Percentiles rank a stretch among this genome's conserved stretches.
Evolutionary conservation across 2,329 filamentous ascomycete genomes (phyloP).

Genomic region (Hymenoscyphus scutula): DNA sequence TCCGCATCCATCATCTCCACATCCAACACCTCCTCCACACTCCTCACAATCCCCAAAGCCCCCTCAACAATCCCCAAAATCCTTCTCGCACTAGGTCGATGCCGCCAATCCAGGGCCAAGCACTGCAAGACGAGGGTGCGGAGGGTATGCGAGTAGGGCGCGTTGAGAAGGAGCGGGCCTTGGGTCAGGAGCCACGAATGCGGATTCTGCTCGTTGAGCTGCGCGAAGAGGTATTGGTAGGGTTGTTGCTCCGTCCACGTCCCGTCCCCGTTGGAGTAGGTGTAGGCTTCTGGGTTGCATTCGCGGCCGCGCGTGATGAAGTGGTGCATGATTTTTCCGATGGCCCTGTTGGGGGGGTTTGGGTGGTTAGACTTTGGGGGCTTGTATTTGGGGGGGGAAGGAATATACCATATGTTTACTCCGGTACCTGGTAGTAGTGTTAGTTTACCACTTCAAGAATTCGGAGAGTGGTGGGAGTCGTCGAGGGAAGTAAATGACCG

Average conservation of each 20-base stretch:
- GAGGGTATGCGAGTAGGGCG: not conserved
- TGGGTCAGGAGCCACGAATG: not conserved
- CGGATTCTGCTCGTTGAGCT: not conserved
- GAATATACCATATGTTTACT: not conserved
- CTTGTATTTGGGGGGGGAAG: not conserved
- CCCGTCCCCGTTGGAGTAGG: too few species aligned
- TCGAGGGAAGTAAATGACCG: too few species aligned
- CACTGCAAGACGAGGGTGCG: not conserved
- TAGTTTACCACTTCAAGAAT: too few species aligned
- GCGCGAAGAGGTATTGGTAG: not conserved
- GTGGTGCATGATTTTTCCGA: constrained; percentile 2
- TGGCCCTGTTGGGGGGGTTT: not conserved
- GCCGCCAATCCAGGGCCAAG: not conserved
- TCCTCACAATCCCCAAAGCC: not conserved
- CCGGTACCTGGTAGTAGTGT: not conserved
- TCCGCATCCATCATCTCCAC: not conserved
- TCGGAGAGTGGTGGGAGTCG: too few species aligned
- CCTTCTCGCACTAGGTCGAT: not conserved
- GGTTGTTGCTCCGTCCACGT: not conserved
- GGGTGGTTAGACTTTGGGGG: not conserved
- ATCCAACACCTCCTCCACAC: not conserved
- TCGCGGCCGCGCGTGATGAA: not conserved
- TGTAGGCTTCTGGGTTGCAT: not conserved
- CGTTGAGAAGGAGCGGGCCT: not conserved
- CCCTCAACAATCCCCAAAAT: not conserved